Percentiles rank a stretch among this genome's conserved stretches.
phyloP scores from a whole-genome alignment of 352 stramenopile genomes.

The Pythium plurisporium region DNA sequence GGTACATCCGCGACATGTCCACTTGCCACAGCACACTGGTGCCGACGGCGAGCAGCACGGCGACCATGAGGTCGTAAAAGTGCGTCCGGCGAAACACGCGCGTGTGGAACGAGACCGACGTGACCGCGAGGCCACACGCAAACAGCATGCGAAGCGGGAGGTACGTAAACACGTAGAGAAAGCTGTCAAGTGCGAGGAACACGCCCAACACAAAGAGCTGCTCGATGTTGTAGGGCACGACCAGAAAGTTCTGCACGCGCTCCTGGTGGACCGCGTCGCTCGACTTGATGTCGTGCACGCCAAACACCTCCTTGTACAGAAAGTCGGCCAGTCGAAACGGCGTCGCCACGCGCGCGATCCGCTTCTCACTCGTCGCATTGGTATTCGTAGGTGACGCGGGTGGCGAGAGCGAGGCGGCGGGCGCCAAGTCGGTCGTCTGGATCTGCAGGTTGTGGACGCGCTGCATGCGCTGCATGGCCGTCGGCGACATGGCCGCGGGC shows the following conservation, averaged over 20 bases:
- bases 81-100: conserved; percentile 81
- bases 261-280: conserved; percentile 71
- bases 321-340: conserved; percentile 70
- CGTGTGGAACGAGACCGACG: conserved; percentile 59
- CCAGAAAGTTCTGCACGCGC: conserved; percentile 81
- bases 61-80: conserved; percentile 91
- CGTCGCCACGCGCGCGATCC: not conserved
- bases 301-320: conserved; percentile 85
- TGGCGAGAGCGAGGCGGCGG: not conserved
- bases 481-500: conserved; percentile 18
- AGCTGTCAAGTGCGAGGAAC: conserved; percentile 94
- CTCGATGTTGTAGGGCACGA: conserved; percentile 67
- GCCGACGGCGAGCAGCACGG: conserved; percentile 74
- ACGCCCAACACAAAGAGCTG: conserved; percentile 93
- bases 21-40: conserved; percentile 78
- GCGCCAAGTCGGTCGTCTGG: conserved; percentile 29
- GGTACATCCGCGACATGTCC: conserved; percentile 97
- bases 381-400: not conserved
- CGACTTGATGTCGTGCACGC: conserved; percentile 73
- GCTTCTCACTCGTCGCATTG: not conserved
- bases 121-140: conserved; percentile 65
- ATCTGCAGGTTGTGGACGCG: conserved; percentile 29
- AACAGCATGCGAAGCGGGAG: conserved; percentile 91
- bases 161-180: conserved; percentile 97
- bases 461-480: conserved; percentile 34